Evolutionary conservation across 2,329 filamentous ascomycete genomes (phyloP).

Genomic region (Aspergillus unguis): DNA sequence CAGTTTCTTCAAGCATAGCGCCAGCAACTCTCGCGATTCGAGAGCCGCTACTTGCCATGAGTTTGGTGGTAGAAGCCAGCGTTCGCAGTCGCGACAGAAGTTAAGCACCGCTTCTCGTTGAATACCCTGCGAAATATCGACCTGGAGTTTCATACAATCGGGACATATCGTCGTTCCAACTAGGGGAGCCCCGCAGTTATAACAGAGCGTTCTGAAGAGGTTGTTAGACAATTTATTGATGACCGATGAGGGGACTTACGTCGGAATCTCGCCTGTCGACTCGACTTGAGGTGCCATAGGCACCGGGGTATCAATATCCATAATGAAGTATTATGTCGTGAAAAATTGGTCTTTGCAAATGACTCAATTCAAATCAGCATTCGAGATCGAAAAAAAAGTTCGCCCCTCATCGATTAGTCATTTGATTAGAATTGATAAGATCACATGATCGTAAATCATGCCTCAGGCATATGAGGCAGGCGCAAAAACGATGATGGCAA

Average conservation of each 20-base stretch:
- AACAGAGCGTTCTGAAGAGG: slow-evolving; percentile 24
- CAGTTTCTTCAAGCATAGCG: slow-evolving; percentile 12
- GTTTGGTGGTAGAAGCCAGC: slow-evolving; percentile 13
- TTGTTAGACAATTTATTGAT: not conserved
- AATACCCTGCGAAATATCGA: slow-evolving; percentile 14
- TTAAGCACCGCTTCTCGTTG: slow-evolving; percentile 13
- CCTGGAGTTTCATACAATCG: slow-evolving; percentile 11
- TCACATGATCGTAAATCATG: not conserved
- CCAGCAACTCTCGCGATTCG: slow-evolving; percentile 14
- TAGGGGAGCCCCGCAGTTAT: slow-evolving; percentile 14
- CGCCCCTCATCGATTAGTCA: slow-evolving; percentile 7
- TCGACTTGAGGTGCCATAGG: slow-evolving; percentile 8
- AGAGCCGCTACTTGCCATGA: slow-evolving; percentile 9
- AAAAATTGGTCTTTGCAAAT: not conserved
- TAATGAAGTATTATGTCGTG: not conserved
- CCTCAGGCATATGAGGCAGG: not conserved
- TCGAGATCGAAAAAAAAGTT: slow-evolving; percentile 7
- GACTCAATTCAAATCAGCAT: not conserved
- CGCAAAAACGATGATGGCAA: not conserved
- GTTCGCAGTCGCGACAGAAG: slow-evolving; percentile 14
- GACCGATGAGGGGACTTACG: not conserved
- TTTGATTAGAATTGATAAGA: not conserved
- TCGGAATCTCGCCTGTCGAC: not conserved
- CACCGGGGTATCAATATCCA: slow-evolving; percentile 13
- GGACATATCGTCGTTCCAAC: slow-evolving; percentile 11